Evolutionary conservation across 192 early-diverging fungal species (phyloP).

Genomic region (Mortierella antarctica): DNA sequence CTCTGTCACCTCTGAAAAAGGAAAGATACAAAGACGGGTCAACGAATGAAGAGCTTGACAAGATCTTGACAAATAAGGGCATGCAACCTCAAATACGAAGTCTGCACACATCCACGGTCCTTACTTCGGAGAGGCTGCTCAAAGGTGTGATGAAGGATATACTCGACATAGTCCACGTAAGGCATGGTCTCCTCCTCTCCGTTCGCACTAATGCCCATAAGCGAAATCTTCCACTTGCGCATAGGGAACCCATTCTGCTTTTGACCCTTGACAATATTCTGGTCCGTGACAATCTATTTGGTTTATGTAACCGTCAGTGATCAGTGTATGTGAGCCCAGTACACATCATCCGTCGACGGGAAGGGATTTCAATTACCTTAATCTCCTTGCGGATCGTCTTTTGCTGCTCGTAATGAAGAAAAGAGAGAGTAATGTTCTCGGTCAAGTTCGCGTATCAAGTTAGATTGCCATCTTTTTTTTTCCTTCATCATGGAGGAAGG

Average conservation of each 20-base stretch:
- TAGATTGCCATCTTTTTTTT: no score
- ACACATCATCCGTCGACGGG: neutral
- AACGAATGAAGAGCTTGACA: no score
- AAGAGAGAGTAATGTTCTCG: neutral
- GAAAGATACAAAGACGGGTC: neutral
- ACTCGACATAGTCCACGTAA: constrained; percentile 63
- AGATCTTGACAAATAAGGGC: neutral
- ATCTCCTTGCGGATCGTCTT: constrained; percentile 45
- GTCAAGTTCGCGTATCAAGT: neutral
- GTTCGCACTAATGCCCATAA: constrained; percentile 50
- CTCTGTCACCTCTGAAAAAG: constrained; percentile 53
- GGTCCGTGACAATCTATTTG: constrained; percentile 43
- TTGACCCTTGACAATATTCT: constrained; percentile 49
- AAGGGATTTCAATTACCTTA: constrained; percentile 24
- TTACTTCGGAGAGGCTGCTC: constrained; percentile 55
- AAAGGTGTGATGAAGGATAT: constrained; percentile 64
- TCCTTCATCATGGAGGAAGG: neutral
- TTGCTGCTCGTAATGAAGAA: constrained; percentile 3
- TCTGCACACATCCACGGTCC: neutral
- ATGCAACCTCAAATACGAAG: neutral
- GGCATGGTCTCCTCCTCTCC: constrained; percentile 45
- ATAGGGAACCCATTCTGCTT: constrained; percentile 54
- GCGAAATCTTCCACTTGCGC: constrained; percentile 61
- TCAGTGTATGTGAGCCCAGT: neutral
- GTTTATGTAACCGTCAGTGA: neutral